Percentiles rank a stretch among this genome's conserved stretches.
Evolutionary conservation across 306 rosid species (phyloP).

Genomic region (Begonia masoniana): DNA sequence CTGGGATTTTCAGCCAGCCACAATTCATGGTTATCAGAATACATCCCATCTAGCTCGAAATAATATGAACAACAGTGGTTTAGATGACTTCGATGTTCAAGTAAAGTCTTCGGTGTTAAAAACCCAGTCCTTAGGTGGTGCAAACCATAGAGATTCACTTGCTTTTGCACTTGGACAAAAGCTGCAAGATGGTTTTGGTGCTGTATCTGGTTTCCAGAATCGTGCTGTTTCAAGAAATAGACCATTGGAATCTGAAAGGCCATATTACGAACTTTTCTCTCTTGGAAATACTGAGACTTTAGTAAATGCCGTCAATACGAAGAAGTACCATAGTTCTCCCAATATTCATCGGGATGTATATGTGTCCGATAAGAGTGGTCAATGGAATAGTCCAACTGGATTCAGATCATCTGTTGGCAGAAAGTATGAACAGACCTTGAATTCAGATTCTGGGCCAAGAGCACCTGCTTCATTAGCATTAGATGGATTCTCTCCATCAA

Average conservation of each 20-base stretch:
- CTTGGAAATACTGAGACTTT: constrained; percentile 40
- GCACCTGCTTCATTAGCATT: constrained; percentile 52
- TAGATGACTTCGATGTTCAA: constrained; percentile 35
- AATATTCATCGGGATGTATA: constrained; percentile 49
- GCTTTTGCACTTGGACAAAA: constrained; percentile 51
- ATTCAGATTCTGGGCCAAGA: constrained; percentile 37
- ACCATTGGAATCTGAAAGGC: constrained; percentile 44
- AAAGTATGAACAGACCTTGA: constrained; percentile 24
- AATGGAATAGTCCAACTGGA: constrained; percentile 41
- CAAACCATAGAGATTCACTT: constrained; percentile 44
- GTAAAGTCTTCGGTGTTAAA: constrained; percentile 28
- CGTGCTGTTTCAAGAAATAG: constrained; percentile 34
- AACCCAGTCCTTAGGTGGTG: constrained; percentile 34
- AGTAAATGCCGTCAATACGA: constrained; percentile 38
- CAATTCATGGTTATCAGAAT: constrained; percentile 62
- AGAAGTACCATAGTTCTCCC: constrained; percentile 85
- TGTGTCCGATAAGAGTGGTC: constrained; percentile 32
- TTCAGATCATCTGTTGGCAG: constrained; percentile 37
- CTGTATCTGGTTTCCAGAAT: constrained; percentile 45
- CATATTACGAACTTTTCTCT: constrained; percentile 29
- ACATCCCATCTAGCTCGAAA: constrained; percentile 40
- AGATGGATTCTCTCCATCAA: constrained; percentile 64
- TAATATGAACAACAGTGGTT: constrained; percentile 36
- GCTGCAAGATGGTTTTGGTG: constrained; percentile 50
- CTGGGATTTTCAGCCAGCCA: constrained; percentile 76